Evolutionary conservation across 805 yeast genomes (phyloP), one percentile per base, ranked within the genome.

Genomic region (Lachancea nothofagi): DNA sequence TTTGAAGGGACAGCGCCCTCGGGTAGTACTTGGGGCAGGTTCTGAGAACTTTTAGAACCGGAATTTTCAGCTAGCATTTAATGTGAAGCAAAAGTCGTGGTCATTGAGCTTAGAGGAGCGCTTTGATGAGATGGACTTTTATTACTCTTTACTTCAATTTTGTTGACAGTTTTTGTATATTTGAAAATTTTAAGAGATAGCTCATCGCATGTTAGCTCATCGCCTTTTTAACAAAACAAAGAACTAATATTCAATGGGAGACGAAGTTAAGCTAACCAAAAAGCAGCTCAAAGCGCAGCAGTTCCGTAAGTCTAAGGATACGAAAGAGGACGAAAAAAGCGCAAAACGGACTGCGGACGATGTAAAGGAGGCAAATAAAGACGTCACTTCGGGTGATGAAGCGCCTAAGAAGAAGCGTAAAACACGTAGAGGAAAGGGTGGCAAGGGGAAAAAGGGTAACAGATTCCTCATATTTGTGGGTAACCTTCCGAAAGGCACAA

Each of bases 401-500:
- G 72, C 64, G 32, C 62, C 60, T 10, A 68, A 64, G 5, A 82
- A 81, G 68, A 82, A 77, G 59, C 67, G 90, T 48, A 80, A 83
- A 59, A 80, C 89, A 2, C 74, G 90, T 65, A 70, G 85, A 61
- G 88, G 89, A 20, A 81, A 82, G 64, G 80, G 81, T 47, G 83
- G 83, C 15, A 78, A 72, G 58, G 32, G 38, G 26, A 41, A 51
- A 56, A 46, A 80, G 77, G 13, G 82, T 77, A 41, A 61, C 45
- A 69, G 95, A 54, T 89, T 83, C 53, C 74, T 93, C 40, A 64
- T 93, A 23, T 93, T 93, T 64, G 86, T 89, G 7, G 98, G 98
- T 4, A 88, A 89, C 54, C 67, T 93, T 40, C 95, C 97, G 3
- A 85, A 77, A 57, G 79, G 78, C 39, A 64, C 78, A 17, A 72